Base-by-base conservation (phyloP, 306 rosid species). In the Quillaja saponaria region DNA sequence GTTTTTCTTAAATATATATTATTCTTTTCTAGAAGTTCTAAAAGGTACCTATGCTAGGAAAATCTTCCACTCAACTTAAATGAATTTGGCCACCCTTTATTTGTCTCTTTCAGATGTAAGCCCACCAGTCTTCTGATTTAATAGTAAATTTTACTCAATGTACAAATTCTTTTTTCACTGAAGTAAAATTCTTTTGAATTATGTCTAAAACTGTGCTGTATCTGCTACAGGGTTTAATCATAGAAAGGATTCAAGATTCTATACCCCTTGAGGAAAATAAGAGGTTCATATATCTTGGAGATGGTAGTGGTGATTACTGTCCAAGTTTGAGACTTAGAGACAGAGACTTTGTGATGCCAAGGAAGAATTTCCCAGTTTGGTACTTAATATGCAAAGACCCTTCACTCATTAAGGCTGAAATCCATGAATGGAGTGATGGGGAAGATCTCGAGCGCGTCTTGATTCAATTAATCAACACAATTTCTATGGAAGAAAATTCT, bases 301-400 rank as follows among this genome's bases (percentile, higher is more conserved):
- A 85, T 73, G 88, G 92, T 0, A 63, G 20, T 35, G 92, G 92
- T 0, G 92, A 85, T 18, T 82, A 82, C 13, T 85, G 92, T 60
- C 85, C 92, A 21, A 75, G 84, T 33, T 72, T 77, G 73, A 85
- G 78, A 61, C 77, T 82, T 3, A 62, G 34, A 66, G 86, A 75
- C 13, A 71, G 44, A 55, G 79, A 82, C 34, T 72, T 80, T 20
- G 45, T 80, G 71, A 80, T 85, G 92, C 92, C 92, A 64, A 85
- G 88, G 69, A 85, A 70, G 82, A 75, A 78, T 34, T 85, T 74
- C 41, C 88, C 88, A 0, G 49, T 77, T 3, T 85, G 88, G 92
- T 84, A 82, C 5, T 78, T 85, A 54, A 80, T 85, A 6, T 66
- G 77, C 71, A 67, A 67, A 69, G 78, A 78, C 46, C 79, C 86